Conservation (phyloP, 208 protist genomes). For the Phytomonas francai region DNA sequence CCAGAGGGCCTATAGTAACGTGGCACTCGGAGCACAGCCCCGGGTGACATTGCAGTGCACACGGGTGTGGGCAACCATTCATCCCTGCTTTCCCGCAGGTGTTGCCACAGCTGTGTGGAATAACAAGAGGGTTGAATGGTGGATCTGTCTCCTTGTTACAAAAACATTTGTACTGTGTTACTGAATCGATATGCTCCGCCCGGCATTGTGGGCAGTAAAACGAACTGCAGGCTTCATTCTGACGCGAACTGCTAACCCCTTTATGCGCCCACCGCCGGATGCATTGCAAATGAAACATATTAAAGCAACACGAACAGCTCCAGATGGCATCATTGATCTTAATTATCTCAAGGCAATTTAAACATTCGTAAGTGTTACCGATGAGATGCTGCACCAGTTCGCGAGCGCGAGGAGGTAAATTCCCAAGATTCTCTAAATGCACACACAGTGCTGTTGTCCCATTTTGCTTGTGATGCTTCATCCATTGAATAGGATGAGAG, state of each 20-base stretch:
- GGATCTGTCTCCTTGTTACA: constrained; percentile 58
- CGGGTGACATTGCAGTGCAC: constrained; percentile 59
- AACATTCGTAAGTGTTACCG: constrained; percentile 45
- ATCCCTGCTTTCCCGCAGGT: constrained; percentile 33
- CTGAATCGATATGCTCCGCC: constrained; percentile 9
- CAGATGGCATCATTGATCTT: constrained; percentile 39
- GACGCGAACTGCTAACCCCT: not conserved
- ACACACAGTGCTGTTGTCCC: not conserved
- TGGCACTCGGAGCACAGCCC: constrained; percentile 54
- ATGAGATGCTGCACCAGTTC: constrained; percentile 34
- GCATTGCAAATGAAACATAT: constrained; percentile 65
- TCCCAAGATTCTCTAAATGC: not conserved
- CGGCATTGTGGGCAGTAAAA: constrained; percentile 47
- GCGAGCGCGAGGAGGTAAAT: not conserved
- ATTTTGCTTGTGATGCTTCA: not conserved
- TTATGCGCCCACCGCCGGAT: constrained; percentile 46
- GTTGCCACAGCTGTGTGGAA: constrained; percentile 73
- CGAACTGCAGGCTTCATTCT: constrained; percentile 15
- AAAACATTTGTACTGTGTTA: constrained; percentile 40
- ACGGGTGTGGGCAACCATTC: constrained; percentile 39
- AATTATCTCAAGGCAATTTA: constrained; percentile 55
- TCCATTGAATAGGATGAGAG: not conserved
- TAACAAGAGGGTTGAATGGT: constrained; percentile 53
- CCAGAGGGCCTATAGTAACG: constrained; percentile 25
- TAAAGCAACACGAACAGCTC: constrained; percentile 47